Conservation (phyloP, 495 filamentous ascomycete species). For the Tetracladium marchalianum region DNA sequence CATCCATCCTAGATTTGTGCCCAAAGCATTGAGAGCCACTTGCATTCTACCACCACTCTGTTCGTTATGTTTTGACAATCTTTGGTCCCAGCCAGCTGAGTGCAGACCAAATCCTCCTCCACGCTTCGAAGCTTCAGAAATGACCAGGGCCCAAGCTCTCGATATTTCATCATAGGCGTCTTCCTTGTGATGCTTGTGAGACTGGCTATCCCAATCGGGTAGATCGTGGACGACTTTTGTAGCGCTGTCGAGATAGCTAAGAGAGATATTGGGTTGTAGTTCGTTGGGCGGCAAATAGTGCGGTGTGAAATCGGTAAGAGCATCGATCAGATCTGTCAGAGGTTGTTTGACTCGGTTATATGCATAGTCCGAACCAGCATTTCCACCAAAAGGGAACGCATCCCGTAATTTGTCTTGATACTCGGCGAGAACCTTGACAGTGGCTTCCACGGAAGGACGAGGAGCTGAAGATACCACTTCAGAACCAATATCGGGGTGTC, state of each 20-base stretch:
- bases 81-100: conserved; percentile 89
- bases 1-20: conserved; percentile 69
- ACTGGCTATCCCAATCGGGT: conserved; percentile 75
- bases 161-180: conserved; percentile 93
- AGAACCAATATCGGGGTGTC: conserved; percentile 68
- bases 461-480: conserved; percentile 83
- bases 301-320: conserved; percentile 85
- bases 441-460: conserved; percentile 69
- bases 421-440: conserved; percentile 65
- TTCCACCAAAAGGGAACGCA: conserved; percentile 81
- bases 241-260: conserved; percentile 79
- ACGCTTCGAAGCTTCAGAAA: conserved; percentile 81
- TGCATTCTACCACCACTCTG: conserved; percentile 75
- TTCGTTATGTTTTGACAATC: conserved; percentile 78
- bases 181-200: conserved; percentile 84
- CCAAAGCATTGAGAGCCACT: conserved; percentile 68
- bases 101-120: conserved; percentile 87
- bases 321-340: conserved; percentile 72
- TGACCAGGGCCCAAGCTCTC: conserved; percentile 85
- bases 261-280: conserved; percentile 61
- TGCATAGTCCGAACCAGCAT: conserved; percentile 78
- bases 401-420: conserved; percentile 69
- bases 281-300: conserved; percentile 93
- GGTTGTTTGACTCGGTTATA: conserved; percentile 86
- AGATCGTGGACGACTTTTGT: conserved; percentile 84